phyloP scores from a whole-genome alignment of 2,329 filamentous ascomycete species.

The Fusarium staphyleae region DNA sequence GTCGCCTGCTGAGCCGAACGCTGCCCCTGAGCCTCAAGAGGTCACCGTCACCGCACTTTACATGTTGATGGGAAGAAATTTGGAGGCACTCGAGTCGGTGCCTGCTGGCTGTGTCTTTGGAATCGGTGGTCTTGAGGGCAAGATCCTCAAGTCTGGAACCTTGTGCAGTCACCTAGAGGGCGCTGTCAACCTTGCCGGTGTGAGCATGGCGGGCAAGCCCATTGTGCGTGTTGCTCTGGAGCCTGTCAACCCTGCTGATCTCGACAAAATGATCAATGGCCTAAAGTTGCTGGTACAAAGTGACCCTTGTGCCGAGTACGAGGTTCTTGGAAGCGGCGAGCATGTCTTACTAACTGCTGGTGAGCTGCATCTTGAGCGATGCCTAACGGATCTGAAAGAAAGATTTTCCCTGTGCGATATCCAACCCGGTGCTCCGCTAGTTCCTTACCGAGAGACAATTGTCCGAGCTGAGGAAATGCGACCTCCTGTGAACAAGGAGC shows the following conservation, averaged over 20 bases:
- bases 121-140: constrained; percentile 88
- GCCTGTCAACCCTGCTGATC: constrained; percentile 84
- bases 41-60: constrained; percentile 89
- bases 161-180: constrained; percentile 88
- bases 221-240: constrained; percentile 98
- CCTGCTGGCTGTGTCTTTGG: constrained; percentile 96
- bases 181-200: constrained; percentile 87
- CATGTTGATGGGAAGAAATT: constrained; percentile 90
- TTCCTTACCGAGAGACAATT: constrained; percentile 94
- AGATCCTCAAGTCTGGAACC: constrained; percentile 95
- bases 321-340: constrained; percentile 90
- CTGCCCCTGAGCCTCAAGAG: constrained; percentile 76
- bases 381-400: constrained; percentile 90
- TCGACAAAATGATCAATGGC: constrained; percentile 94
- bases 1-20: constrained; percentile 78
- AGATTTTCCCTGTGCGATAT: constrained; percentile 94
- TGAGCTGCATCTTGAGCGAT: constrained; percentile 92
- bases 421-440: constrained; percentile 91
- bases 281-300: constrained; percentile 88
- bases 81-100: constrained; percentile 83
- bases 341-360: constrained; percentile 95
- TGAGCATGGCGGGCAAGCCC: constrained; percentile 79
- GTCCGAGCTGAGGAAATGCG: constrained; percentile 91
- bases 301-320: constrained; percentile 95
- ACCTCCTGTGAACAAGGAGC: constrained; percentile 81